These are phyloP conservation scores for Elymus sibiricus DNA, from an alignment of 176 grass and related monocot species.

Conservation along the genomic window DNA sequence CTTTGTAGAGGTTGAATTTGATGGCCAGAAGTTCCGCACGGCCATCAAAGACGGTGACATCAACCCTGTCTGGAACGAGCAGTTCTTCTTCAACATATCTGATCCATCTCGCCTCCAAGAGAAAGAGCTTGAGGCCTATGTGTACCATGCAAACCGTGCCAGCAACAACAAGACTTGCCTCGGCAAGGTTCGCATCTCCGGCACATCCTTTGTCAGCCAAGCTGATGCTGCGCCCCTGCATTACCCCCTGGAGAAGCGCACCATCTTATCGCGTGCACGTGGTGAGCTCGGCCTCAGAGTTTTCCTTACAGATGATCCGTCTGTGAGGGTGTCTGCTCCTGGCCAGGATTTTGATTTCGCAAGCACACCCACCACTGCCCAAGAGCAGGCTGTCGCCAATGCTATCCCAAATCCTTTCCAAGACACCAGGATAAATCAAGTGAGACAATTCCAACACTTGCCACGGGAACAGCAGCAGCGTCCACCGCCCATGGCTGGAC, in stretches of 20 bases:
- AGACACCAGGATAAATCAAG: constrained; percentile 39
- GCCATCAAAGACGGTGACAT: constrained; percentile 65
- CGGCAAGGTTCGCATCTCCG: constrained; percentile 65
- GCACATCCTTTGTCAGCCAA: constrained; percentile 65
- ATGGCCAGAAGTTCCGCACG: constrained; percentile 73
- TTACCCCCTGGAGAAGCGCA: constrained; percentile 80
- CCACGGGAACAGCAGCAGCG: constrained; percentile 42
- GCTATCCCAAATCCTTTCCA: constrained; percentile 39
- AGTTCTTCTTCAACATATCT: constrained; percentile 76
- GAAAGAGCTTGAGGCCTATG: constrained; percentile 55
- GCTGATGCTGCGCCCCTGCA: constrained; percentile 47
- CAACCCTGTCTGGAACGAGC: constrained; percentile 76
- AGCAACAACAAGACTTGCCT: constrained; percentile 56
- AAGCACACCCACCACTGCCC: constrained; percentile 45
- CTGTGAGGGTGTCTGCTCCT: constrained; percentile 50
- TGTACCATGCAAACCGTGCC: constrained; percentile 55
- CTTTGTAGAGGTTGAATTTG: constrained; percentile 78
- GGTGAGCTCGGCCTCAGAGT: constrained; percentile 86
- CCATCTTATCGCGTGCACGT: constrained; percentile 53
- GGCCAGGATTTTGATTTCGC: constrained; percentile 42
- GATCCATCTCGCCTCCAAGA: constrained; percentile 63
- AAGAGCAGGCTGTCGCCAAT: constrained; percentile 33
- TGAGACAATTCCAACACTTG: constrained; percentile 66
- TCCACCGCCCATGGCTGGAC: constrained; percentile 31
- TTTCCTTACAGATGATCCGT: constrained; percentile 83